phyloP scores from a whole-genome alignment of 163 green algal genomes.

The Coccomyxa subellipsoidea region DNA sequence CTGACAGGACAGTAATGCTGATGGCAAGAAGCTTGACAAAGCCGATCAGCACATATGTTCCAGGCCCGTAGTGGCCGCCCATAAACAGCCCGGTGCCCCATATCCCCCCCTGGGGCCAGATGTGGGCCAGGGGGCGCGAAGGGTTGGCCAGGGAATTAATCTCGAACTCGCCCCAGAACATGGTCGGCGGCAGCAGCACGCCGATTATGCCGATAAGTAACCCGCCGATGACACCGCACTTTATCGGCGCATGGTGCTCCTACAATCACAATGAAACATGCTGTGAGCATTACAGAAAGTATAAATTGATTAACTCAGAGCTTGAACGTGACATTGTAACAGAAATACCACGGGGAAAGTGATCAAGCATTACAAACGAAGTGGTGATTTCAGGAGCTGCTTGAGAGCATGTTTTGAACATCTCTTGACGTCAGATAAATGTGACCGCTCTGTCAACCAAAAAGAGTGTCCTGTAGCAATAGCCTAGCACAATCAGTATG shows the following conservation, averaged over 20 bases:
- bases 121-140: conserved; percentile 39
- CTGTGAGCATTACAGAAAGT: too few relatives aligned
- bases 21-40: conserved; percentile 46
- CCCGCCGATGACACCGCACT: conserved; percentile 35
- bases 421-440: too few relatives aligned
- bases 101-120: conserved; percentile 41
- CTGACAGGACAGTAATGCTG: conserved; percentile 46
- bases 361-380: too few relatives aligned
- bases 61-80: conserved; percentile 20
- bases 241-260: conserved; percentile 41
- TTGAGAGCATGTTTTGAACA: too few relatives aligned
- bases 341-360: too few relatives aligned
- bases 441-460: too few relatives aligned
- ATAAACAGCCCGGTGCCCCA: background rate
- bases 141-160: conserved; percentile 42
- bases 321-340: too few relatives aligned
- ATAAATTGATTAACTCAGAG: too few relatives aligned
- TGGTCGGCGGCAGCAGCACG: conserved; percentile 42
- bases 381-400: too few relatives aligned
- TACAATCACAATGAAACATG: conserved; percentile 17
- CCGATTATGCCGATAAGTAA: conserved; percentile 44
- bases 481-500: too few relatives aligned
- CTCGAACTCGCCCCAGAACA: conserved; percentile 63
- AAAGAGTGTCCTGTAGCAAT: too few relatives aligned
- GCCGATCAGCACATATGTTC: conserved; percentile 31